Evolutionary conservation across 2,329 filamentous ascomycete genomes (phyloP).

Genomic region (Chlorencoelia australis): DNA sequence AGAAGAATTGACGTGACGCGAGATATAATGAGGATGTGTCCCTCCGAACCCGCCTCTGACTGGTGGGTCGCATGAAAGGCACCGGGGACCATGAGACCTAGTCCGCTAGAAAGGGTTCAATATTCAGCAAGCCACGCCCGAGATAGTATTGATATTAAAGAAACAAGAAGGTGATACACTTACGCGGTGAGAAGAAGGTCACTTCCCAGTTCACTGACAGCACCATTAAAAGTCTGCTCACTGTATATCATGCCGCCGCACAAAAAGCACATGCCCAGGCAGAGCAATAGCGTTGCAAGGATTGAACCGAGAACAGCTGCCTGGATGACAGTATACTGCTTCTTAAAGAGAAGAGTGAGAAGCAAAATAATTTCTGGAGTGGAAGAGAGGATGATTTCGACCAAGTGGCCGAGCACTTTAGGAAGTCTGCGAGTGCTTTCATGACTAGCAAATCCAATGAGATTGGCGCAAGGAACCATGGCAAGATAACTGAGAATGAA

Average conservation of each 20-base stretch:
- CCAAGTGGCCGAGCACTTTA: constrained; percentile 56
- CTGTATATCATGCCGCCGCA: constrained; percentile 59
- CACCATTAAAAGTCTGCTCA: constrained; percentile 61
- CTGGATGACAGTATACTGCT: constrained; percentile 61
- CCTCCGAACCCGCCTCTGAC: too few species aligned
- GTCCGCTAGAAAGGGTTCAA: constrained; percentile 32
- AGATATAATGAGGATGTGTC: too few species aligned
- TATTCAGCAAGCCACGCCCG: too few species aligned
- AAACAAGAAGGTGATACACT: constrained; percentile 26
- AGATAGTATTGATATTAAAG: too few species aligned
- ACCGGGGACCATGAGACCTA: constrained; percentile 34
- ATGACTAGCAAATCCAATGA: constrained; percentile 64
- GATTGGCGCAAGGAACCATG: constrained; percentile 67
- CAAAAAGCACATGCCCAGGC: constrained; percentile 71
- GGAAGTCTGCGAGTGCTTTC: constrained; percentile 65
- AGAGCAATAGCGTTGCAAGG: constrained; percentile 70
- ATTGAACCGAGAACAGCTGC: constrained; percentile 78
- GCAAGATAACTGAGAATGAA: constrained; percentile 65
- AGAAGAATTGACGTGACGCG: too few species aligned
- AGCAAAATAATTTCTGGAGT: constrained; percentile 76
- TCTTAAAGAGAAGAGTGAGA: constrained; percentile 59
- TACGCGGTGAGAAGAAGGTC: constrained; percentile 68
- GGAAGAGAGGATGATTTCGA: constrained; percentile 56
- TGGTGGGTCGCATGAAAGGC: constrained; percentile 43
- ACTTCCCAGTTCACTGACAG: constrained; percentile 68